A percentile compares a stretch with the other conserved stretches of the same genome.
phyloP scores from a whole-genome alignment of 2,329 filamentous ascomycete genomes.

The Teratosphaeria viscida region DNA sequence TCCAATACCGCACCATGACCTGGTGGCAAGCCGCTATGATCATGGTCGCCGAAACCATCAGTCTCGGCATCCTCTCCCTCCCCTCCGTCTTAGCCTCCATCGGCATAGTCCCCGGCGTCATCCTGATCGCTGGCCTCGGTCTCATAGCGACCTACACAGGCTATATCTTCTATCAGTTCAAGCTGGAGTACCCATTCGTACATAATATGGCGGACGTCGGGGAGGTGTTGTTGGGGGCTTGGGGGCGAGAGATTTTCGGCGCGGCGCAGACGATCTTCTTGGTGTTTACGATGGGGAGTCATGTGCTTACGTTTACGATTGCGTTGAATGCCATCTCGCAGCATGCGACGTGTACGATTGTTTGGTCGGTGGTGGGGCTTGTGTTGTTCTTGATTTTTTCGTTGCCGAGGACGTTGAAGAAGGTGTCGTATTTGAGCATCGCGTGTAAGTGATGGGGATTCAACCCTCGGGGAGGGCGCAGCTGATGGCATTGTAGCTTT shows the following conservation, averaged over 20 bases:
- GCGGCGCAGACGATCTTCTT: conserved; percentile 54
- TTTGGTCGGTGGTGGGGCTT: conserved; percentile 52
- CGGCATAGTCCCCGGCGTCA: conserved; percentile 42
- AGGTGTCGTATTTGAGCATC: conserved; percentile 53
- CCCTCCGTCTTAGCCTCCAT: conserved; percentile 43
- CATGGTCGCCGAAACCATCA: conserved; percentile 48
- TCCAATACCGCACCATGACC: conserved; percentile 45
- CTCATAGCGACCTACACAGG: conserved; percentile 50
- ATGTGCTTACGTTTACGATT: conserved; percentile 61
- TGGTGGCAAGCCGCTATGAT: conserved; percentile 44
- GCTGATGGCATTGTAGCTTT: conserved; percentile 27
- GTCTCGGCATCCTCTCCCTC: conserved; percentile 41
- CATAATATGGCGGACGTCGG: conserved; percentile 59
- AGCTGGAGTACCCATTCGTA: conserved; percentile 40
- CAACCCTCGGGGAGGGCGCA: not conserved
- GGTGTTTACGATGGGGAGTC: conserved; percentile 58
- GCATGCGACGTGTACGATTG: conserved; percentile 53
- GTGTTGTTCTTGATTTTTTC: conserved; percentile 48
- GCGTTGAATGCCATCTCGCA: conserved; percentile 56
- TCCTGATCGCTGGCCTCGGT: conserved; percentile 44
- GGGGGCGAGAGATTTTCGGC: conserved; percentile 55
- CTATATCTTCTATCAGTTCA: conserved; percentile 51
- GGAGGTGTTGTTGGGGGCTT: conserved; percentile 47
- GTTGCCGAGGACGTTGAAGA: conserved; percentile 52
- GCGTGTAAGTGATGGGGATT: conserved; percentile 32